Evolutionary conservation across 2,329 filamentous ascomycete species (phyloP), one percentile per base, ranked within the genome.

Genomic region (Colletotrichum chrysophilum): DNA sequence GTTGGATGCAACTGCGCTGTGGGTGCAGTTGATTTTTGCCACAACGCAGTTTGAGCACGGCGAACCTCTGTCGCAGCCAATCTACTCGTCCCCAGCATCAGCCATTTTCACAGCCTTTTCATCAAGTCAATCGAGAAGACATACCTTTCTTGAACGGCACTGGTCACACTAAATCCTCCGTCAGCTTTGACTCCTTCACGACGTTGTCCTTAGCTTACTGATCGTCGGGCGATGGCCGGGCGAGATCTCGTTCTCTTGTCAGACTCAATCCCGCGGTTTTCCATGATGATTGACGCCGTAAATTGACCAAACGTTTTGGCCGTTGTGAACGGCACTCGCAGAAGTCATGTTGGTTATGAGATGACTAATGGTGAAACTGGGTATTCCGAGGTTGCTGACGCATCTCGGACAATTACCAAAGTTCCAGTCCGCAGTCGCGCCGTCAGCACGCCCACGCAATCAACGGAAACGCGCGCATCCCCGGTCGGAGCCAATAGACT

Each of bases 41-140:
- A 82, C 79, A 12, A 79, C 30, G 68, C 84, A 86, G 66, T 84
- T 85, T 4, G 83, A 80, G 71, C 82, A 84, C 7, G 82, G 82
- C 30, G 80, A 80, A 10, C 69, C 78, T 76, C 82, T 80, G 58
- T 84, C 81, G 36, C 82, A 83, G 14, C 80, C 80, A 16, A 83
- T 78, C 81, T 82, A 28, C 7, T n/a, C 62, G 18, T 13, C 5
- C 16, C 55, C 30, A 32, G 6, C 38, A 52, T 74, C 18, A 70
- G 65, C 10, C 14, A 32, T 13, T 32, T 9, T 21, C 2, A 52
- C 5, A 61, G 16, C 18, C 1, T 58, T 61, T 18, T 21, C n/a
- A 10, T n/a, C 28, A 30, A 61, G 18, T 34, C 3, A 32, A 16
- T 16, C 52, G 4, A 26, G 7, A 32, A 61, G 26, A n/a, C 26